phyloP scores from a whole-genome alignment of 805 yeast genomes.

The Citeromyces nyonsensis region DNA sequence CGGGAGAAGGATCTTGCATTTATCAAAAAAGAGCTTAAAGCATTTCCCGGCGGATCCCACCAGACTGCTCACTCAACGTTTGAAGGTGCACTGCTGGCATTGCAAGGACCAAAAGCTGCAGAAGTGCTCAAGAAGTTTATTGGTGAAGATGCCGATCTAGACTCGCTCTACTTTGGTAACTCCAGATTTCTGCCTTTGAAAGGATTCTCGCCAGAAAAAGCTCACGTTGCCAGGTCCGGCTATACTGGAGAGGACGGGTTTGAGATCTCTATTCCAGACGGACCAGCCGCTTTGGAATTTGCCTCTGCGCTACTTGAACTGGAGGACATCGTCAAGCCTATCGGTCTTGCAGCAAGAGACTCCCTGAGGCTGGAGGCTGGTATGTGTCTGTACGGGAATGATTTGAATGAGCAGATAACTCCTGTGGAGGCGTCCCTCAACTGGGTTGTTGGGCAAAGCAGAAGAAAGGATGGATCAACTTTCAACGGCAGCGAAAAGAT shows the following conservation, averaged over 20 bases:
- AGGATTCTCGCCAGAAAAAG: slow-evolving; percentile 22
- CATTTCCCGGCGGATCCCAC: slow-evolving; percentile 11
- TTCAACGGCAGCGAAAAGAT: slow-evolving; percentile 74
- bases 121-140: slow-evolving; percentile 40
- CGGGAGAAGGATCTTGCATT: slow-evolving; percentile 66
- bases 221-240: slow-evolving; percentile 88
- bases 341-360: slow-evolving; percentile 97
- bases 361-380: slow-evolving; percentile 94
- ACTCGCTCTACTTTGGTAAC: slow-evolving; percentile 60
- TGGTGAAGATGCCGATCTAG: slow-evolving; percentile 35
- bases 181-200: slow-evolving; percentile 30
- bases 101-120: slow-evolving; percentile 89
- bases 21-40: slow-evolving; percentile 32
- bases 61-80: slow-evolving; percentile 23
- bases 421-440: slow-evolving; percentile 83
- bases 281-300: slow-evolving; percentile 37
- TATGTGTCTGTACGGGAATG: slow-evolving; percentile 94
- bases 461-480: slow-evolving; percentile 34
- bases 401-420: slow-evolving; percentile 60
- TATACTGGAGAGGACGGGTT: slow-evolving; percentile 99
- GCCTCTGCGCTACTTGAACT: slow-evolving; percentile 42
- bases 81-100: slow-evolving; percentile 68
- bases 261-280: slow-evolving; percentile 66
- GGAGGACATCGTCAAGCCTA: slow-evolving; percentile 52
- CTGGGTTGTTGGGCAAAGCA: slow-evolving; percentile 78